Evolutionary conservation across 495 filamentous ascomycete genomes (phyloP).

Genomic region (Bombardia bombarda): DNA sequence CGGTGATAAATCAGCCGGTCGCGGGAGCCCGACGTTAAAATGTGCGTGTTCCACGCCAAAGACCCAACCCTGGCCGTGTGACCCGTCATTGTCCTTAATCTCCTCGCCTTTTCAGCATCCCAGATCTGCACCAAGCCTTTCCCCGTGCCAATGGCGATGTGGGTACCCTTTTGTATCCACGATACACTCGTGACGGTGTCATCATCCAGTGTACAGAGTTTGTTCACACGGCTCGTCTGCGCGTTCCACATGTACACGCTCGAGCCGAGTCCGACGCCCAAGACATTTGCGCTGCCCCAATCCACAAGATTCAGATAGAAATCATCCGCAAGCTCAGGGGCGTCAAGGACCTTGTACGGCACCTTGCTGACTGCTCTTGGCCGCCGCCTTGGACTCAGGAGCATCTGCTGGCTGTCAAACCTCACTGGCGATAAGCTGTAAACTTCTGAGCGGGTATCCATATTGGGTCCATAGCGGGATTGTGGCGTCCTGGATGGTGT

Average conservation of each 20-base stretch:
- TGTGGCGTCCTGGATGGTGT: constrained; percentile 86
- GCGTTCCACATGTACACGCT: constrained; percentile 99
- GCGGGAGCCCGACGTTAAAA: constrained; percentile 88
- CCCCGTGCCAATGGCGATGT: constrained; percentile 87
- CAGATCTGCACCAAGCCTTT: constrained; percentile 95
- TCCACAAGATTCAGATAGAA: constrained; percentile 97
- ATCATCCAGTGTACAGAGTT: constrained; percentile 85
- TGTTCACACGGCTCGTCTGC: constrained; percentile 73
- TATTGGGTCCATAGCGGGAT: constrained; percentile 72
- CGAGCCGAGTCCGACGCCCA: constrained; percentile 84
- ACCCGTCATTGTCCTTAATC: constrained; percentile 91
- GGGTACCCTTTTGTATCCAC: constrained; percentile 95
- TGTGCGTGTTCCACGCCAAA: constrained; percentile 95
- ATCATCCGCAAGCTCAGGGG: constrained; percentile 90
- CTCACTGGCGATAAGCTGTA: constrained; percentile 91
- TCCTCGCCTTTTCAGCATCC: constrained; percentile 80
- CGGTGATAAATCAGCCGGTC: constrained; percentile 92
- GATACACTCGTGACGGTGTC: constrained; percentile 93
- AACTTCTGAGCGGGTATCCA: constrained; percentile 81
- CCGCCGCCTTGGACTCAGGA: constrained; percentile 80
- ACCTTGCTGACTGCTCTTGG: constrained; percentile 88
- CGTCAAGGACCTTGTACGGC: constrained; percentile 95
- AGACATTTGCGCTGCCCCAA: constrained; percentile 91
- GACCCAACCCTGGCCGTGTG: constrained; percentile 87
- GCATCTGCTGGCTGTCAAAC: constrained; percentile 81